Conservation (phyloP, 805 yeast species). For the Candida taoyuanica region DNA sequence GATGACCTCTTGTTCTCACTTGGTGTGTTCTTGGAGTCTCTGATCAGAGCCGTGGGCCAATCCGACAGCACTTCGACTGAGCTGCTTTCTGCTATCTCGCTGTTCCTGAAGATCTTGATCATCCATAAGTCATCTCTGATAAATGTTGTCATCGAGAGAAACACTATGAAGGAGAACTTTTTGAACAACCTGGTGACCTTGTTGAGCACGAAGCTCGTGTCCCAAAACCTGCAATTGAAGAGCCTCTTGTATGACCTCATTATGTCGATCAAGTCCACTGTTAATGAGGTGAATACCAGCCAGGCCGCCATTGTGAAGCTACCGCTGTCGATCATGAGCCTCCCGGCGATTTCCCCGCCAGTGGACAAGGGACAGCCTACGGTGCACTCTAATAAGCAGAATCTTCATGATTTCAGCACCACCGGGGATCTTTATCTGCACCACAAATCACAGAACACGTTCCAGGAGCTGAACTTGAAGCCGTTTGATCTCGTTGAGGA, state of each 20-base stretch:
- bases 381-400: constrained; percentile 5
- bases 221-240: constrained; percentile 43
- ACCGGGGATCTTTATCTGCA: constrained; percentile 24
- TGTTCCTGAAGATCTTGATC: constrained; percentile 50
- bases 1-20: constrained; percentile 40
- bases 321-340: constrained; percentile 24
- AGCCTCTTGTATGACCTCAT: constrained; percentile 57
- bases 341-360: constrained; percentile 22
- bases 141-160: constrained; percentile 39
- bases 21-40: constrained; percentile 36
- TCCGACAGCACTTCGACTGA: constrained; percentile 11
- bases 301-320: constrained; percentile 26
- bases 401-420: constrained; percentile 21
- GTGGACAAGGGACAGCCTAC: neutral
- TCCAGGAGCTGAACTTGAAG: constrained; percentile 37
- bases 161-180: constrained; percentile 40
- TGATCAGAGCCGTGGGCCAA: constrained; percentile 25
- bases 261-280: constrained; percentile 42
- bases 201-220: constrained; percentile 40
- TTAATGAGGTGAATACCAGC: constrained; percentile 25
- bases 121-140: constrained; percentile 52
- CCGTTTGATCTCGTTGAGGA: constrained; percentile 60
- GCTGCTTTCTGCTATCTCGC: constrained; percentile 34
- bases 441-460: constrained; percentile 26
- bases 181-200: constrained; percentile 43